Percentiles rank a stretch among this genome's conserved stretches.
phyloP scores from a whole-genome alignment of 441 rosid species.

The Croton laevigatus region DNA sequence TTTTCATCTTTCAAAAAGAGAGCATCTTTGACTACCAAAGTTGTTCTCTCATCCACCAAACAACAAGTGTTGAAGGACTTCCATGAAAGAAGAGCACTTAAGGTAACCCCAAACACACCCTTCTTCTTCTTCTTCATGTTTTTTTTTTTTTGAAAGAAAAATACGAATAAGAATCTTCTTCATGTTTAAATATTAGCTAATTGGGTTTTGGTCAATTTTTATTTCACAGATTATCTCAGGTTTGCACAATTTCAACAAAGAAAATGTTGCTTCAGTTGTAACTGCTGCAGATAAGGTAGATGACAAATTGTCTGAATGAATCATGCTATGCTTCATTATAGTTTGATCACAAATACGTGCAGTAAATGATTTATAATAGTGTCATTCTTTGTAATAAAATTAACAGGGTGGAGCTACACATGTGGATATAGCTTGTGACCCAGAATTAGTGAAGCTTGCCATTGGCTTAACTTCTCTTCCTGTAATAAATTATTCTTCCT shows the following conservation, averaged over 20 bases:
- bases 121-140: background rate
- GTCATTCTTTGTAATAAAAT: background rate
- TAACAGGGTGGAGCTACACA: constrained; percentile 69
- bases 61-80: constrained; percentile 41
- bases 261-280: constrained; percentile 57
- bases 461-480: constrained; percentile 53
- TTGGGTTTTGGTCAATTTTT: background rate
- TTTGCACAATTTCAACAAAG: constrained; percentile 48
- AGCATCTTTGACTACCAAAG: constrained; percentile 28
- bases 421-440: constrained; percentile 67
- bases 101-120: constrained; percentile 27
- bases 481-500: constrained; percentile 27
- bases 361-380: too few species aligned
- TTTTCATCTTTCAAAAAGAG: constrained; percentile 22
- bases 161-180: too few species aligned
- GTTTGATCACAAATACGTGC: too few species aligned
- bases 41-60: constrained; percentile 38
- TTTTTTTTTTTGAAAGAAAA: too few species aligned
- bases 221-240: constrained; percentile 51
- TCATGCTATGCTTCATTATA: background rate
- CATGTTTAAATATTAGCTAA: background rate
- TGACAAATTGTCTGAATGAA: background rate
- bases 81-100: constrained; percentile 50
- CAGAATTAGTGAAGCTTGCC: constrained; percentile 58
- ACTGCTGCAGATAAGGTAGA: constrained; percentile 64